phyloP scores from a whole-genome alignment of 768 basidiomycete species.

The Mycena maculata region DNA sequence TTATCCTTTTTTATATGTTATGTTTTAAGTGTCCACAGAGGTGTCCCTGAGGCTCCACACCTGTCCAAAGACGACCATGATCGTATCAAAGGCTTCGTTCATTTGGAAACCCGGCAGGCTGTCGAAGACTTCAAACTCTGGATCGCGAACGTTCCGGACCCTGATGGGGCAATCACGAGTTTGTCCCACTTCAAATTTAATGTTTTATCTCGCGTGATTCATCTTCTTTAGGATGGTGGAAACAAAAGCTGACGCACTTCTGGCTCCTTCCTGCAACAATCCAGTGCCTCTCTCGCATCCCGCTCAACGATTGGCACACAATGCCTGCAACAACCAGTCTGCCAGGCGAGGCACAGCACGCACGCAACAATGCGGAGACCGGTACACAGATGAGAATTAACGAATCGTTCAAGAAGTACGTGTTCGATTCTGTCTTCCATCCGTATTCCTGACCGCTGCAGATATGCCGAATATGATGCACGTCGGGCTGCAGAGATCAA shows the following conservation, averaged over 20 bases:
- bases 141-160: slow-evolving; percentile 15
- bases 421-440: not conserved
- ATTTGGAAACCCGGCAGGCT: not conserved
- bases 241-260: slow-evolving; percentile 1
- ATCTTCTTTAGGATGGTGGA: slow-evolving; percentile 12
- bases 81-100: slow-evolving; percentile 2
- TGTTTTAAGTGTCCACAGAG: slow-evolving; percentile 3
- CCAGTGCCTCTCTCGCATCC: slow-evolving; percentile 10
- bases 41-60: slow-evolving; percentile 8
- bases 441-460: not conserved
- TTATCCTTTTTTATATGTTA: not conserved
- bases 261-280: slow-evolving; percentile 18
- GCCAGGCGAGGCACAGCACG: slow-evolving; percentile 21
- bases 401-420: slow-evolving; percentile 17
- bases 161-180: slow-evolving; percentile 3
- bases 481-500: slow-evolving; percentile 9
- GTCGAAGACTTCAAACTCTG: slow-evolving; percentile 20
- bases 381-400: slow-evolving; percentile 13
- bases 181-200: not conserved
- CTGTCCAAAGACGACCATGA: slow-evolving; percentile 6
- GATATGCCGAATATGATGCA: slow-evolving; percentile 20
- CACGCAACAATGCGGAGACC: slow-evolving; percentile 14
- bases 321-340: slow-evolving; percentile 17
- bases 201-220: not conserved
- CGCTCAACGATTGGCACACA: slow-evolving; percentile 4